A percentile compares a stretch with the other conserved stretches of the same genome.
Evolutionary conservation across 495 filamentous ascomycete species (phyloP).

Genomic region (Penicillium pancosmium): DNA sequence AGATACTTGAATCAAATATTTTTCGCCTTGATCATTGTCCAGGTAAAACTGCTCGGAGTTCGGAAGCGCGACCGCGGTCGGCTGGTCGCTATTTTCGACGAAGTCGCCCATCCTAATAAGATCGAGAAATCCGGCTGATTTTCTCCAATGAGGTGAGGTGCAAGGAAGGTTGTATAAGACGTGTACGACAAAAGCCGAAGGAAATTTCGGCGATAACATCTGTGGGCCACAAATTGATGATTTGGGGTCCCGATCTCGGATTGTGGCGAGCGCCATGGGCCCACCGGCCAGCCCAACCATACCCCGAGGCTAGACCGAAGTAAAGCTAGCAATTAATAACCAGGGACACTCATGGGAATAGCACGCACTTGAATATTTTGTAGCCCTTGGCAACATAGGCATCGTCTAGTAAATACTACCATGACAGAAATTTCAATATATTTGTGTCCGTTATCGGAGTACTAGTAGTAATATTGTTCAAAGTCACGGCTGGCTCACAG

Average conservation of each 20-base stretch:
- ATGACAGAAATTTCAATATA: too few species aligned
- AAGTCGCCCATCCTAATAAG: not conserved
- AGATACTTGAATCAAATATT: conserved; percentile 30
- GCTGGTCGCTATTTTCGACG: not conserved
- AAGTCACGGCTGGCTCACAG: too few species aligned
- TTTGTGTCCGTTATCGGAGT: too few species aligned
- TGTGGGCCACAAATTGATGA: not conserved
- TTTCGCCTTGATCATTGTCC: conserved; percentile 20
- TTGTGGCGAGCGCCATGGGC: not conserved
- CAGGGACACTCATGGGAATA: too few species aligned
- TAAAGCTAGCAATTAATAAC: not conserved
- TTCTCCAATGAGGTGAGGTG: not conserved
- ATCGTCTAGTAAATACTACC: too few species aligned
- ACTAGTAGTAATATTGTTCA: too few species aligned
- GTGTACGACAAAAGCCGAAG: not conserved
- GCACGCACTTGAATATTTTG: too few species aligned
- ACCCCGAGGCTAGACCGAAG: not conserved
- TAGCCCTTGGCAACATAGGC: too few species aligned
- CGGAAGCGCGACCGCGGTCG: conserved; percentile 21
- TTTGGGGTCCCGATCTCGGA: conserved; percentile 1
- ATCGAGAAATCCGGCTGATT: not conserved
- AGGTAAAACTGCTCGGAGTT: conserved; percentile 32
- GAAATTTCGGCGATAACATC: not conserved
- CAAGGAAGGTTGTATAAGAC: not conserved
- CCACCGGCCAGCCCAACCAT: not conserved